A percentile compares a stretch with the other conserved stretches of the same genome.
These are phyloP conservation scores for Aspergillus piperis DNA, from an alignment of 2,329 filamentous ascomycete species.

Conservation along the genomic window DNA sequence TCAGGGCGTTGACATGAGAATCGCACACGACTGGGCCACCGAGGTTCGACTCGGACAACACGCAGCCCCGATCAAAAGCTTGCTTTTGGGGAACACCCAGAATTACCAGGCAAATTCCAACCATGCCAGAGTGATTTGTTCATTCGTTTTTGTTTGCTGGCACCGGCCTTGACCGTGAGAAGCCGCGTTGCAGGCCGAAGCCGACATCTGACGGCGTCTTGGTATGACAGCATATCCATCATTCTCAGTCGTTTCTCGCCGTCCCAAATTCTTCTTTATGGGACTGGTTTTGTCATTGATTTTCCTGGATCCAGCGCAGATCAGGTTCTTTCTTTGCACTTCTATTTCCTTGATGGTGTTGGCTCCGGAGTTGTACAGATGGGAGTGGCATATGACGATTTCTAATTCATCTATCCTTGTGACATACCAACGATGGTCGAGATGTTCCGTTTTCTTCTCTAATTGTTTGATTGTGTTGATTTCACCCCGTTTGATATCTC, in stretches of 20 bases:
- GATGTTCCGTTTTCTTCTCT: constrained; percentile 15
- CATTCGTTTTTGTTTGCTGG: neutral
- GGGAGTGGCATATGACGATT: constrained; percentile 22
- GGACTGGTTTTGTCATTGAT: constrained; percentile 14
- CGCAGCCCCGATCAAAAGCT: neutral
- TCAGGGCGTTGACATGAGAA: neutral
- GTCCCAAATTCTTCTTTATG: neutral
- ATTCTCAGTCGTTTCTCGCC: neutral
- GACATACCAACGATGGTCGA: constrained; percentile 18
- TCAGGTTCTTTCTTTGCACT: constrained; percentile 4
- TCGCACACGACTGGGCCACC: neutral
- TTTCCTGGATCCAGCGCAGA: constrained; percentile 14
- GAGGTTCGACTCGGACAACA: neutral
- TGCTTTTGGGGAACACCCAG: neutral
- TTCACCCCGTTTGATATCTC: constrained; percentile 1
- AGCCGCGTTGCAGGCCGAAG: neutral
- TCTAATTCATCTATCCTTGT: constrained; percentile 19
- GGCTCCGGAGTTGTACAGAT: constrained; percentile 28
- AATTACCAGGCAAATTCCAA: neutral
- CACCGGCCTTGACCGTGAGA: neutral
- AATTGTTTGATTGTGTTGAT: neutral
- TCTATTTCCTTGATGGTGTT: constrained; percentile 12
- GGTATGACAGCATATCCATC: neutral
- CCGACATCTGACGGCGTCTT: neutral
- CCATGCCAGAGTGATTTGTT: neutral